Percentiles rank a stretch among this genome's conserved stretches.
Evolutionary conservation across 208 protist genomes (phyloP).

Genomic region (Spironucleus salmonicida): DNA sequence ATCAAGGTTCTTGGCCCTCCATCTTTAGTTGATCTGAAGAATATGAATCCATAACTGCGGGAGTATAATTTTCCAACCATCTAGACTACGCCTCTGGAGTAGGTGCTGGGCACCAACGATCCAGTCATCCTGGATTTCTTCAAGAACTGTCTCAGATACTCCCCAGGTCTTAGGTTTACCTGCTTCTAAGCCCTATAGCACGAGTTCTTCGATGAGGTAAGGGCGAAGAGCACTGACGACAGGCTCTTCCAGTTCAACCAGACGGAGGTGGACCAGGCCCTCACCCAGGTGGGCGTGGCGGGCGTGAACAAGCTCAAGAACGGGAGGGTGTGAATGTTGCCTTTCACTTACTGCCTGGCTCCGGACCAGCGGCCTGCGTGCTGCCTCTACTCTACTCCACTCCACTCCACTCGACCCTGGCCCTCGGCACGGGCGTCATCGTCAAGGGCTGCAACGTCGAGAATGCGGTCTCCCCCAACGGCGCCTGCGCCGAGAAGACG

Average conservation of each 20-base stretch:
- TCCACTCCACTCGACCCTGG: no score
- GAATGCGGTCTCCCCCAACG: slow-evolving; percentile 53
- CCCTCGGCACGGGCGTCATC: no score
- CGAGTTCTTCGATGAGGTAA: slow-evolving; percentile 31
- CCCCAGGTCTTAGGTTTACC: slow-evolving; percentile 20
- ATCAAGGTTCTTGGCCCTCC: slow-evolving; percentile 46
- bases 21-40: slow-evolving; percentile 57
- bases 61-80: slow-evolving; percentile 66
- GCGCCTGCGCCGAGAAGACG: slow-evolving; percentile 54
- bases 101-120: slow-evolving; percentile 43
- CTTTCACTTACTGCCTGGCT: no score
- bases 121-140: slow-evolving; percentile 23
- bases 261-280: no score
- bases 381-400: no score
- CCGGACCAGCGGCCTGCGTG: no score
- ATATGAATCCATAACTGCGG: slow-evolving; percentile 75
- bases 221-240: background rate
- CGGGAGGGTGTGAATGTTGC: no score
- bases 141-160: slow-evolving; percentile 20
- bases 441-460: slow-evolving; percentile 55
- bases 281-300: no score
- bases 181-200: slow-evolving; percentile 1
- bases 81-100: slow-evolving; percentile 71
- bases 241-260: background rate
- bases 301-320: no score